Base-by-base conservation (phyloP, 1,284 basidiomycete genomes). In the Leucoagaricus sp. region DNA sequence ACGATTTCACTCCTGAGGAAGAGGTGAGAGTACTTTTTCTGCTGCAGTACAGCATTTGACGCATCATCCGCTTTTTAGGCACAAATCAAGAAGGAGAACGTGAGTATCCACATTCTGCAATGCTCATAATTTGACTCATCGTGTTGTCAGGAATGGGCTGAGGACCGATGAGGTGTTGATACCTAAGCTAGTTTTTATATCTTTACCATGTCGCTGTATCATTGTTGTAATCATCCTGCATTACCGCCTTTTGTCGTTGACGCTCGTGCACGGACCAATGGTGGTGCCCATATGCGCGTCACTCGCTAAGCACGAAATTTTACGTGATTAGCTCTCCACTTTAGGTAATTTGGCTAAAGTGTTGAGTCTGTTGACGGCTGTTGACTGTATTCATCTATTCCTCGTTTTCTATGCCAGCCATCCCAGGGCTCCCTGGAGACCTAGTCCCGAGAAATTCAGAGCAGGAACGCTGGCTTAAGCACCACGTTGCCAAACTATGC, bases 61-160 rank as follows among this genome's bases (percentile, higher is more conserved):
- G 13, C 10, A 19, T 28, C 26, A 25, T 8, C 8, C 38, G 49
- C 33, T 51, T 56, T 52, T 58, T 62, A 91, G 89, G 96, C 95
- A 47, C 96, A 99, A 78, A 99, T 99, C 82, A 94, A 95, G 85
- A 98, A 98, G 78, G 97, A 99, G 82, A 99, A 99, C 75, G 96
- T 91, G 67, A 80, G 89, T 78, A 12, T 23, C 41, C 36, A 7
- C n/a, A 25, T 36, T 49, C 31, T 53, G 21, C 13, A 40, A 59
- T 23, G 28, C 41, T 40, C 3, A 51, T 28, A 57, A 60, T 46
- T 49, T 57, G 60, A 58, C 52, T 61, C 46, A 64, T 58, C 55
- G 57, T 58, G 45, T 60, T 55, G 60, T 44, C 62, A 91, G 90
- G 90, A 93, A 90, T 93, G 90, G 90, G 91, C 90, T 60, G 91